Base-by-base conservation (phyloP, 1,284 basidiomycete species). In the Austropuccinia psidii region DNA sequence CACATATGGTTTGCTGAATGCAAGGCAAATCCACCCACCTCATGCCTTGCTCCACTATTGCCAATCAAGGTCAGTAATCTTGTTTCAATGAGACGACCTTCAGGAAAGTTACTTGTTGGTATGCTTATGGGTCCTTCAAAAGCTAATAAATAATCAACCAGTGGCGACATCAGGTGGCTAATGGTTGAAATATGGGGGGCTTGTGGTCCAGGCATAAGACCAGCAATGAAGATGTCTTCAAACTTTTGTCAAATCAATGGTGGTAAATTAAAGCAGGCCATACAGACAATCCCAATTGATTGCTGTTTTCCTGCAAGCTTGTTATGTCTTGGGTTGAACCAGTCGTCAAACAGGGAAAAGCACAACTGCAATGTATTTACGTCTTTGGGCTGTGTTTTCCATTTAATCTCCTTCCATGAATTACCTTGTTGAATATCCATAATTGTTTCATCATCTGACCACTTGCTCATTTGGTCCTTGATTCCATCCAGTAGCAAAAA, bases 291-390 rank as follows among this genome's bases (percentile, higher is more conserved):
- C 1, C 67, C 67, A 39, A 69, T n/a, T 0, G 54, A 69, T 55
- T 41, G 19, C 8, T 57, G 52, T 7, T 55, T 57, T 24, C 67
- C 67, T n/a, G 29, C 41, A 29, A 33, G 19, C 39, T 69, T 69
- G 54, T 69, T 69, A 11, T 54, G 52, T 21, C 35, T 21, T 4
- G 39, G 67, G 24, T 69, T 69, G n/a, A 69, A 69, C 67, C 67
- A 69, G 27, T 69, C 54, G 29, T 45, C 27, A 49, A 58, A 58
- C 17, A 69, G 41, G 4, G 67, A 69, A 49, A 69, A 58, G n/a
- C n/a, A n/a, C n/a, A n/a, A n/a, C n/a, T n/a, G n/a, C n/a, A n/a
- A n/a, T n/a, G n/a, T n/a, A n/a, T n/a, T n/a, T n/a, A n/a, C n/a
- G n/a, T n/a, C n/a, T n/a, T n/a, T n/a, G n/a, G n/a, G n/a, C n/a